Conservation (phyloP, 1,284 basidiomycete genomes). For the Rhodotorula sp. region DNA sequence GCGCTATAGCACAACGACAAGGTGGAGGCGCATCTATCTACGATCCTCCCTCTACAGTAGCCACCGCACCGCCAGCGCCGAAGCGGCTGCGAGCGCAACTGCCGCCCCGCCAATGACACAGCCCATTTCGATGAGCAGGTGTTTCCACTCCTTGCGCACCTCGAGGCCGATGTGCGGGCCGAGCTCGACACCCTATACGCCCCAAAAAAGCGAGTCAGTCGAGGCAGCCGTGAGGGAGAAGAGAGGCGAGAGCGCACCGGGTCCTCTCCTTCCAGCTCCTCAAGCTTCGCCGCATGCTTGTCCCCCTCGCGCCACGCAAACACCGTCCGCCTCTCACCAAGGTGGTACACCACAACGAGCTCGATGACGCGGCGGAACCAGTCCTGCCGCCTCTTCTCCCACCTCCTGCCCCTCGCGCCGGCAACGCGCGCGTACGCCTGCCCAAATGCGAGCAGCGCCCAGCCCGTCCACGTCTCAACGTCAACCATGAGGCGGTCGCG, state of each 20-base stretch:
- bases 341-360: constrained; percentile 41
- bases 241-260: constrained; percentile 17
- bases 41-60: neutral
- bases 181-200: constrained; percentile 19
- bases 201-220: neutral
- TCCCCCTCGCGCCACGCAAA: constrained; percentile 40
- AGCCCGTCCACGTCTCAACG: constrained; percentile 21
- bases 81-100: neutral
- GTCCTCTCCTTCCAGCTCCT: constrained; percentile 34
- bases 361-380: constrained; percentile 36
- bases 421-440: constrained; percentile 8
- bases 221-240: neutral
- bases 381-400: constrained; percentile 35
- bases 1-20: constrained; percentile 10
- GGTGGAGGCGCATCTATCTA: neutral
- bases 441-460: constrained; percentile 35
- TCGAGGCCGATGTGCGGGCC: constrained; percentile 7
- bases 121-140: constrained; percentile 21
- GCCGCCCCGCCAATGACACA: neutral
- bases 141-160: constrained; percentile 14
- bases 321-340: constrained; percentile 41
- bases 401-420: constrained; percentile 14
- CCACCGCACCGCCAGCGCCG: neutral
- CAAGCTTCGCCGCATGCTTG: constrained; percentile 37
- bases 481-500: constrained; percentile 22